These are phyloP conservation scores for Colletotrichum neosansevieriae DNA, from an alignment of 2,329 filamentous ascomycete genomes.

Conservation along the genomic window DNA sequence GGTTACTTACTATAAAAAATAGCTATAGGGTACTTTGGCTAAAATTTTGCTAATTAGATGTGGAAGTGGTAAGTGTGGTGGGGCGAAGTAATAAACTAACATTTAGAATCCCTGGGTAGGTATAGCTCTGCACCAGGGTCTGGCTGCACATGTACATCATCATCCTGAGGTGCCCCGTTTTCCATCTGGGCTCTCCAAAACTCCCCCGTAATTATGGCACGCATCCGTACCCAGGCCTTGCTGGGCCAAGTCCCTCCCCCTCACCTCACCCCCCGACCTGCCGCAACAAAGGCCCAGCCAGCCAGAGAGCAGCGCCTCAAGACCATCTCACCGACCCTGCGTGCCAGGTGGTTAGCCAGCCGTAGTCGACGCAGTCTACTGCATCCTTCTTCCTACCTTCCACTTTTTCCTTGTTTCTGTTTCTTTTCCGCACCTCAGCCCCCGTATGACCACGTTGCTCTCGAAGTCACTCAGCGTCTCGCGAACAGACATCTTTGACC, in stretches of 20 bases:
- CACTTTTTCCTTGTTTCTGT: background rate
- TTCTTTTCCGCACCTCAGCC: background rate
- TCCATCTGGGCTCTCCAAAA: background rate
- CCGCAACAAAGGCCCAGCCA: conserved; percentile 34
- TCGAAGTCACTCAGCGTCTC: conserved; percentile 27
- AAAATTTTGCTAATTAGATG: no score
- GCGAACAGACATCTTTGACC: conserved; percentile 40
- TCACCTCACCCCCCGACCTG: conserved; percentile 2
- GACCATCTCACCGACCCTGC: conserved; percentile 39
- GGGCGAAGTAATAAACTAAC: no score
- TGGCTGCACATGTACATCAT: conserved; percentile 32
- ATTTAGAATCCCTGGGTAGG: background rate
- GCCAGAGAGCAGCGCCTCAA: conserved; percentile 35
- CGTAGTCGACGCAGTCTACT: conserved; percentile 34
- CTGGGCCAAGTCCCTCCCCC: background rate
- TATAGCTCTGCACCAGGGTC: conserved; percentile 22
- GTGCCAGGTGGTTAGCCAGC: conserved; percentile 37
- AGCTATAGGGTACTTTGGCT: no score
- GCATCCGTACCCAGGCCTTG: conserved; percentile 15
- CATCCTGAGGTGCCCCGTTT: background rate
- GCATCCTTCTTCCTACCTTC: conserved; percentile 19
- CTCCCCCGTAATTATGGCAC: conserved; percentile 12
- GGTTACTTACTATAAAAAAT: no score
- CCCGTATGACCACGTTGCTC: background rate
- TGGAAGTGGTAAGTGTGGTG: no score